Conservation (phyloP, 345 rosid species). For the Pseudoturritis turrita region DNA sequence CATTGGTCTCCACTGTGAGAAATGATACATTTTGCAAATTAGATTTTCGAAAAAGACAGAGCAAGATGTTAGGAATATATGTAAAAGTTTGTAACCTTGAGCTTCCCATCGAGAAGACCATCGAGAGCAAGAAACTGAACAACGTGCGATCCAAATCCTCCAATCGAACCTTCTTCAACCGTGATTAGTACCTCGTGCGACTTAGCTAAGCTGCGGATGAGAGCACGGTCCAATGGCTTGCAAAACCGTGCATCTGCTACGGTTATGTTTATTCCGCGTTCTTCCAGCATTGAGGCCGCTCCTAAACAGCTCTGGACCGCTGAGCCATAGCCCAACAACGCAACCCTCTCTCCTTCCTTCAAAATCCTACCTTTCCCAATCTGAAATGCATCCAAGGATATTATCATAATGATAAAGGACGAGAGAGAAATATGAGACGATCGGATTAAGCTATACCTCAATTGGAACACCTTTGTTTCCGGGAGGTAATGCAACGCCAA, state of each 20-base stretch:
- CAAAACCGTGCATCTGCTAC: slow-evolving; percentile 94
- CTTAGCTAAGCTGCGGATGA: slow-evolving; percentile 77
- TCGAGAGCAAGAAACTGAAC: slow-evolving; percentile 90
- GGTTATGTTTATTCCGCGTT: slow-evolving; percentile 49
- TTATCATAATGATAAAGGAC: background rate
- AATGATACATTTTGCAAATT: background rate
- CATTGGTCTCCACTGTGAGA: slow-evolving; percentile 86
- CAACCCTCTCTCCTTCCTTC: slow-evolving; percentile 87
- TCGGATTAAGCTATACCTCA: slow-evolving; percentile 42
- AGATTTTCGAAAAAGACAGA: background rate
- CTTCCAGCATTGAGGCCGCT: slow-evolving; percentile 55
- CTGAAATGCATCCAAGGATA: slow-evolving; percentile 30
- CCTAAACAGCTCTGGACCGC: slow-evolving; percentile 89
- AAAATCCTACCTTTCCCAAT: slow-evolving; percentile 80
- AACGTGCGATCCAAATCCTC: slow-evolving; percentile 95
- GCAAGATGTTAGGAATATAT: background rate
- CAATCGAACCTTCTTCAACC: slow-evolving; percentile 95
- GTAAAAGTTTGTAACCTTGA: slow-evolving; percentile 45
- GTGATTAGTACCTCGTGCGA: slow-evolving; percentile 81
- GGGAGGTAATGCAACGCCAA: slow-evolving; percentile 66
- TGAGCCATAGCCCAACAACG: slow-evolving; percentile 78
- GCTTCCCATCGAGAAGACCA: slow-evolving; percentile 85
- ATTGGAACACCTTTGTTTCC: slow-evolving; percentile 86
- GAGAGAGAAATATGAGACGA: background rate
- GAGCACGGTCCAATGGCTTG: slow-evolving; percentile 76